These are phyloP conservation scores for Puccinia coronata DNA, from an alignment of 1,284 basidiomycete genomes.

Conservation along the genomic window DNA sequence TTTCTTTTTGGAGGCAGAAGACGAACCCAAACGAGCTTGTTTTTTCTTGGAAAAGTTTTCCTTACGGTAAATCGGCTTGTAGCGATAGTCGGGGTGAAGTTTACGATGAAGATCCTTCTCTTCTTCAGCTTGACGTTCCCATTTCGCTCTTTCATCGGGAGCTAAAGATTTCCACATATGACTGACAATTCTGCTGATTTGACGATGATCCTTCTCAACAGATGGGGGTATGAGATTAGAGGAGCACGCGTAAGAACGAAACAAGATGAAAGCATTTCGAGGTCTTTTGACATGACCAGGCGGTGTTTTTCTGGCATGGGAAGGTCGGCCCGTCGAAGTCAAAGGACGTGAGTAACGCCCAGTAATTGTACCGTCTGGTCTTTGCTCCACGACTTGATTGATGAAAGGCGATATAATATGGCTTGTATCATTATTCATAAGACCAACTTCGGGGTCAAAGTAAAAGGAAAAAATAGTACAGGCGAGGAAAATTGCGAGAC, in stretches of 20 bases:
- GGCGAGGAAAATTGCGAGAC: not conserved
- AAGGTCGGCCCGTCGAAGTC: constrained; percentile 48
- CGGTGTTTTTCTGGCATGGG: constrained; percentile 48
- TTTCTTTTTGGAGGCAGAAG: constrained; percentile 26
- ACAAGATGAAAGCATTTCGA: constrained; percentile 48
- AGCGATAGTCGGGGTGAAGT: constrained; percentile 56
- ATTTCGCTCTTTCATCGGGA: constrained; percentile 54
- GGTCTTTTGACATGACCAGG: constrained; percentile 49
- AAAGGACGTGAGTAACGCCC: constrained; percentile 47
- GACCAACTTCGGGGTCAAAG: not conserved
- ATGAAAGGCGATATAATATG: constrained; percentile 47
- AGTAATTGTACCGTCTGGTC: constrained; percentile 40
- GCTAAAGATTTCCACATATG: constrained; percentile 56
- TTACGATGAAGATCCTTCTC: constrained; percentile 55
- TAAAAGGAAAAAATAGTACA: not conserved
- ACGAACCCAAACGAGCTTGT: not conserved
- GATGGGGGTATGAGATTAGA: constrained; percentile 47
- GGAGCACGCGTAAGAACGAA: constrained; percentile 46
- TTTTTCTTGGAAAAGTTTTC: constrained; percentile 50
- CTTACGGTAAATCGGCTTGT: constrained; percentile 54
- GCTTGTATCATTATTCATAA: not conserved
- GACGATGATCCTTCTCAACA: constrained; percentile 54
- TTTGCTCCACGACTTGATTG: constrained; percentile 45
- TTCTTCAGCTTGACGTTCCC: constrained; percentile 54
- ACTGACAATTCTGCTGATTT: constrained; percentile 56